Conservation (phyloP, 2,329 filamentous ascomycete species). For the Alternaria dauci region DNA sequence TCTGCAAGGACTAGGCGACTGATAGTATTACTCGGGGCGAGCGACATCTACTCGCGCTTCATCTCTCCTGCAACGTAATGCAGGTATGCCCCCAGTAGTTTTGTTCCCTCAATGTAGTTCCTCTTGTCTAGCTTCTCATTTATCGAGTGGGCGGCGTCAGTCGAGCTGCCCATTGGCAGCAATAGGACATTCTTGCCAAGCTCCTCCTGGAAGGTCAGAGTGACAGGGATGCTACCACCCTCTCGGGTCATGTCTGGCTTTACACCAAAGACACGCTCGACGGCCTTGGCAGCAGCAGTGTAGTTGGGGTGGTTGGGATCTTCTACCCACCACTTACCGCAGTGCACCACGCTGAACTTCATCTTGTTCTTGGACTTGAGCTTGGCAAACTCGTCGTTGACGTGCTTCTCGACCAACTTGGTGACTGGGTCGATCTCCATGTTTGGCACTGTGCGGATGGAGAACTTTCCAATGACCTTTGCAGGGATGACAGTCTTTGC, state of each 20-base stretch:
- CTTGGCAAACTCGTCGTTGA: slow-evolving; percentile 85
- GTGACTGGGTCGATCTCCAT: slow-evolving; percentile 96
- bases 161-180: slow-evolving; percentile 96
- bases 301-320: slow-evolving; percentile 99
- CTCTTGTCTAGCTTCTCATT: slow-evolving; percentile 97
- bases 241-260: slow-evolving; percentile 95
- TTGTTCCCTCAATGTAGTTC: slow-evolving; percentile 98
- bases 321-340: slow-evolving; percentile 98
- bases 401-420: slow-evolving; percentile 80
- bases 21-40: background rate
- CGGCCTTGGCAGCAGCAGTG: slow-evolving; percentile 91
- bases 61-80: slow-evolving; percentile 96
- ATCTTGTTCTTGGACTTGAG: slow-evolving; percentile 91
- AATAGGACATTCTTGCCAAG: slow-evolving; percentile 97
- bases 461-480: slow-evolving; percentile 98
- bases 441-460: slow-evolving; percentile 94
- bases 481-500: slow-evolving; percentile 99
- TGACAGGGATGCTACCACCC: slow-evolving; percentile 96
- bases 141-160: slow-evolving; percentile 94
- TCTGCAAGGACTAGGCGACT: background rate
- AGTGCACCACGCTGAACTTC: slow-evolving; percentile 83
- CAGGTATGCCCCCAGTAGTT: slow-evolving; percentile 91
- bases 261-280: slow-evolving; percentile 91
- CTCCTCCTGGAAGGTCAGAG: slow-evolving; percentile 95
- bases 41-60: slow-evolving; percentile 48